These are phyloP conservation scores for Metschnikowia reukaufii DNA, from an alignment of 805 yeast genomes.

Conservation along the genomic window DNA sequence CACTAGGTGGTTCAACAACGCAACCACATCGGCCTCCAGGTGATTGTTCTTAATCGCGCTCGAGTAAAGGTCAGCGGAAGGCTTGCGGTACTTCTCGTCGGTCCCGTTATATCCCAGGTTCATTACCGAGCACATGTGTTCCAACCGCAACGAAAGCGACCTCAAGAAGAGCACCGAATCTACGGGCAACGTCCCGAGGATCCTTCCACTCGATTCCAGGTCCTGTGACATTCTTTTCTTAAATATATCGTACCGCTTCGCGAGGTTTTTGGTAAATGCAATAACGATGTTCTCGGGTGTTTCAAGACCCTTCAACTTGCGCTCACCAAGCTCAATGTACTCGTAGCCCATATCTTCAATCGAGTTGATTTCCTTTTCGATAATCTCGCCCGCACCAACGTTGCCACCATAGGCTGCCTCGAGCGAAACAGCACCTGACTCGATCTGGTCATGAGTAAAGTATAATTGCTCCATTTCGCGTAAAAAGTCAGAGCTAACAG, in stretches of 20 bases:
- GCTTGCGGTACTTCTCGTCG: constrained; percentile 28
- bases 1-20: constrained; percentile 61
- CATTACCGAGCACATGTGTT: constrained; percentile 52
- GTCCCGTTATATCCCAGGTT: constrained; percentile 40
- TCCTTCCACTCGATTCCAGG: constrained; percentile 24
- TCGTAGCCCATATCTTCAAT: constrained; percentile 70
- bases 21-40: constrained; percentile 45
- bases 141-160: constrained; percentile 55
- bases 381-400: constrained; percentile 49
- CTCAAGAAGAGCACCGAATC: constrained; percentile 54
- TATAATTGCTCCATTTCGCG: constrained; percentile 64
- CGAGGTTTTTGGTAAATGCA: constrained; percentile 66
- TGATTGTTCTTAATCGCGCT: constrained; percentile 22
- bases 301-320: constrained; percentile 90
- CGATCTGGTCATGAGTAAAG: constrained; percentile 45
- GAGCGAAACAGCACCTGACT: constrained; percentile 25
- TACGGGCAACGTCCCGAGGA: constrained; percentile 41
- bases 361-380: constrained; percentile 64
- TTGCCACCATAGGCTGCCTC: constrained; percentile 47
- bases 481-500: constrained; percentile 79
- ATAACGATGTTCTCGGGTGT: constrained; percentile 84
- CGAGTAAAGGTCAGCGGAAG: constrained; percentile 26
- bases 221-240: constrained; percentile 26
- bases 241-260: constrained; percentile 54
- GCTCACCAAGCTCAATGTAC: constrained; percentile 74